These are phyloP conservation scores for Amaranthus hypochondriacus DNA, from an alignment of 148 eudicot genomes.

Conservation along the genomic window DNA sequence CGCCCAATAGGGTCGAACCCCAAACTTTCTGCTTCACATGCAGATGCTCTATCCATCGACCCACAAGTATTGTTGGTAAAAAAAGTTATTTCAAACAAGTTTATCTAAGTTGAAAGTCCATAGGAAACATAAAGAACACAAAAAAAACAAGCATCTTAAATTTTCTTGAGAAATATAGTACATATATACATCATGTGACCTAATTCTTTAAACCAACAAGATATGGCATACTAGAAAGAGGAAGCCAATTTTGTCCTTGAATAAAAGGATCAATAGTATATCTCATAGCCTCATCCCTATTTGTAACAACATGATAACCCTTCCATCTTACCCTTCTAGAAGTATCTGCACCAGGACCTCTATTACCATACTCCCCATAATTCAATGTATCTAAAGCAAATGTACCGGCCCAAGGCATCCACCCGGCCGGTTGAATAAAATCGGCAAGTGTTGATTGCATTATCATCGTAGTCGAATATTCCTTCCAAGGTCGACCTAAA, in stretches of 20 bases:
- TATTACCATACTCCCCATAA: slow-evolving; percentile 48
- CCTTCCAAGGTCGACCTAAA: slow-evolving; percentile 77
- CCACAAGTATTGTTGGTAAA: no score
- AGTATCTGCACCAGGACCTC: slow-evolving; percentile 53
- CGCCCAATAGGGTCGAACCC: no score
- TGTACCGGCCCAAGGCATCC: slow-evolving; percentile 51
- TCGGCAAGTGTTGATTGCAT: slow-evolving; percentile 56
- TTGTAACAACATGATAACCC: slow-evolving; percentile 35
- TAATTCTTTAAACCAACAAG: slow-evolving; percentile 28
- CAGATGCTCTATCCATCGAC: no score
- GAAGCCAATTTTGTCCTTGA: slow-evolving; percentile 46
- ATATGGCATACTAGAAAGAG: slow-evolving; percentile 27
- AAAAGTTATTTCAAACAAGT: no score
- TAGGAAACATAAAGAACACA: no score
- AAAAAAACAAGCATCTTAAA: background rate
- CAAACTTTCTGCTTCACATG: no score
- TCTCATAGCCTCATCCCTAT: slow-evolving; percentile 32
- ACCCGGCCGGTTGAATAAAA: slow-evolving; percentile 51
- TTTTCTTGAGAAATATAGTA: background rate
- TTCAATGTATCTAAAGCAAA: slow-evolving; percentile 39
- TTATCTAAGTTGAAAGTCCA: no score
- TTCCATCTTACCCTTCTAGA: slow-evolving; percentile 50
- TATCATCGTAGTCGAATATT: slow-evolving; percentile 45
- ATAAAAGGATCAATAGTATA: slow-evolving; percentile 43
- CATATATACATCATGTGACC: background rate